Conservation (phyloP, 75 land plant genomes). For the Selaginella moellendorffii region DNA sequence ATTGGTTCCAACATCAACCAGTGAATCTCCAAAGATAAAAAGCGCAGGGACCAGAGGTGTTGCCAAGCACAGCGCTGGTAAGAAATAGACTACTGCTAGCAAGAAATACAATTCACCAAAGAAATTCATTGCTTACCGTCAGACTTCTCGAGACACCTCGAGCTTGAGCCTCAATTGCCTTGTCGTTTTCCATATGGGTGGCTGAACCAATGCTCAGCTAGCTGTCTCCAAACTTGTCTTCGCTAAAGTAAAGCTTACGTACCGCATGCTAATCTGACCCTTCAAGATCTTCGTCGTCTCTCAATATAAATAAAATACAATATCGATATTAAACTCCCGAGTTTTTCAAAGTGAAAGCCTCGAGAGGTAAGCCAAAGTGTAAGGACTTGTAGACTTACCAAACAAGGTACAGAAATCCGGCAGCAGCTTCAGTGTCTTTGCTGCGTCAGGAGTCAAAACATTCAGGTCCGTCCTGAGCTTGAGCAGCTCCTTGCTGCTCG, state of each 20-base stretch:
- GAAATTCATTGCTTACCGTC: too few species aligned
- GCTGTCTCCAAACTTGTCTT: neutral
- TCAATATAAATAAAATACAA: neutral
- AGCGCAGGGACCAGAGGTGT: too few species aligned
- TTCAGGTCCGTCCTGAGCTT: slow-evolving; percentile 76
- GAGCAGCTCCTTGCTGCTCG: slow-evolving; percentile 21
- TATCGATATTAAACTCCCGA: neutral
- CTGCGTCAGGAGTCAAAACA: slow-evolving; percentile 34
- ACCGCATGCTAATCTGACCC: neutral
- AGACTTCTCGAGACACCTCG: too few species aligned
- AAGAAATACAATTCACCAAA: too few species aligned
- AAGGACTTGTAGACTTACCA: slow-evolving; percentile 79
- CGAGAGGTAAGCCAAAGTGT: slow-evolving; percentile 48
- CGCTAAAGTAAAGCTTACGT: neutral
- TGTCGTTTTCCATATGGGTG: neutral
- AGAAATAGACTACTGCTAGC: too few species aligned
- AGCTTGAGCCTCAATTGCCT: neutral
- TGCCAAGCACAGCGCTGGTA: too few species aligned
- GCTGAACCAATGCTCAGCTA: neutral
- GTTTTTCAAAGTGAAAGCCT: slow-evolving; percentile 17
- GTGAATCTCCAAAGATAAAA: too few species aligned
- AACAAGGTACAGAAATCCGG: slow-evolving; percentile 77
- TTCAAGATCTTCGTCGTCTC: neutral
- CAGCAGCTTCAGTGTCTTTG: slow-evolving; percentile 42
- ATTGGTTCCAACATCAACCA: too few species aligned